These are phyloP conservation scores for Fusarium succisae DNA, from an alignment of 2,329 filamentous ascomycete genomes.

Conservation along the genomic window DNA sequence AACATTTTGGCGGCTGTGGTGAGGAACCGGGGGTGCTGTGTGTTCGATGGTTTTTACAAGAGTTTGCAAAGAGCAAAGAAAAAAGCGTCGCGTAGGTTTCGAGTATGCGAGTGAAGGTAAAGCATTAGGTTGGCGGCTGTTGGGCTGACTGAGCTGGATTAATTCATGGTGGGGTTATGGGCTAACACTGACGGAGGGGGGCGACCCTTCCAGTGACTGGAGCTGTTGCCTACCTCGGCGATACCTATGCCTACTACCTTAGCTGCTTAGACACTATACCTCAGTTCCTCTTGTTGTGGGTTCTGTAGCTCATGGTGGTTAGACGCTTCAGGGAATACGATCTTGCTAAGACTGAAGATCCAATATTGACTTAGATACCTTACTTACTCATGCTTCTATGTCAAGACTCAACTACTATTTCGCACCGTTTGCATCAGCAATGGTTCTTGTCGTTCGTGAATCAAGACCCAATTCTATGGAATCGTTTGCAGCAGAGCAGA, in stretches of 20 bases:
- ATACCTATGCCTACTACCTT: neutral
- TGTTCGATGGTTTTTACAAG: neutral
- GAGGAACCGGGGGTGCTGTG: neutral
- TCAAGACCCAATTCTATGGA: neutral
- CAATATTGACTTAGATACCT: neutral
- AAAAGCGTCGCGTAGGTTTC: neutral
- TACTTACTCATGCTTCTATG: neutral
- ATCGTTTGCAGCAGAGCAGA: slow-evolving; percentile 28
- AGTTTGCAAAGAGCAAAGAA: neutral
- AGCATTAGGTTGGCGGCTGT: slow-evolving; percentile 5
- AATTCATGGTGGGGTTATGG: slow-evolving; percentile 39
- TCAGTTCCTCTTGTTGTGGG: neutral
- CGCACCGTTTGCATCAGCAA: neutral
- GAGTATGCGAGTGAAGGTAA: slow-evolving; percentile 32
- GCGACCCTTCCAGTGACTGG: slow-evolving; percentile 10
- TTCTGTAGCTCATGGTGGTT: neutral
- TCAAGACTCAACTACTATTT: neutral
- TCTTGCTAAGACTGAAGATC: neutral
- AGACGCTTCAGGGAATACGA: neutral
- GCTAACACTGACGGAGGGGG: slow-evolving; percentile 27
- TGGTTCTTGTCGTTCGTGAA: neutral
- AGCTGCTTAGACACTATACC: neutral
- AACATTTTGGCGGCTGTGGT: slow-evolving; percentile 47
- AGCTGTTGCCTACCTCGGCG: slow-evolving; percentile 3
- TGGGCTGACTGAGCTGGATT: slow-evolving; percentile 34